Evolutionary conservation across 176 grass and related monocot genomes (phyloP), one percentile per base, ranked within the genome.

Genomic region (Saccharum officinarum): DNA sequence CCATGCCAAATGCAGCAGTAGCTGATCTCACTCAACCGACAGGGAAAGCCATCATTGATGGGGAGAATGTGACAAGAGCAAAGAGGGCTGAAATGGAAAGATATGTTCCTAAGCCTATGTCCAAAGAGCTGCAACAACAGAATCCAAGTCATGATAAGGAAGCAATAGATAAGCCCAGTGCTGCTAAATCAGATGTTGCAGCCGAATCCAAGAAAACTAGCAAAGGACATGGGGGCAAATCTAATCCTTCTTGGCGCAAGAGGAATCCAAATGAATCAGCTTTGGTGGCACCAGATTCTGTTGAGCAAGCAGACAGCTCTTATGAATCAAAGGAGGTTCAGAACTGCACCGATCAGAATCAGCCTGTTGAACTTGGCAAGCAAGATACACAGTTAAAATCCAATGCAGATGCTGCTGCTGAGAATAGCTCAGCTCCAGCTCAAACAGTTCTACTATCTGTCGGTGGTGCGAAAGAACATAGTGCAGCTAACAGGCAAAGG

Each of bases 31-130:
- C 66, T 75, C 75, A 85, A 79, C 44, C 81, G 59, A 41, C 50
- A 84, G 86, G 75, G 63, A 92, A 83, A 84, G 69, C 52, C 72
- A 80, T 26, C 8, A 84, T 74, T 14, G 88, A 92, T 68, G 75
- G 75, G 46, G 90, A 90, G 25, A 87, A 86, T 86, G 80, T 82
- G 63, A 89, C 84, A 49, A 90, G 81, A 89, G 85, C 84, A 89
- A 96, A 94, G 82, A 99, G 97, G 83, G 94, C 97, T 69, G 97
- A 99, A 88, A 96, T 99, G 84, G 94, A 99, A 84, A 91, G 97
- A 67, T 99, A 99, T 88, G 92, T 99, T 74, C 97, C 97, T 33
- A 96, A 99, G 83, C 97, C 94, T 83, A 77, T 96, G 23, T 84
- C 89, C 47, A 93, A 94, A 88, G 92, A 95, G 64, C 74, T 96